Base-by-base conservation (phyloP, 202 grass and related monocot genomes). In the Miscanthus sacchariflorus region DNA sequence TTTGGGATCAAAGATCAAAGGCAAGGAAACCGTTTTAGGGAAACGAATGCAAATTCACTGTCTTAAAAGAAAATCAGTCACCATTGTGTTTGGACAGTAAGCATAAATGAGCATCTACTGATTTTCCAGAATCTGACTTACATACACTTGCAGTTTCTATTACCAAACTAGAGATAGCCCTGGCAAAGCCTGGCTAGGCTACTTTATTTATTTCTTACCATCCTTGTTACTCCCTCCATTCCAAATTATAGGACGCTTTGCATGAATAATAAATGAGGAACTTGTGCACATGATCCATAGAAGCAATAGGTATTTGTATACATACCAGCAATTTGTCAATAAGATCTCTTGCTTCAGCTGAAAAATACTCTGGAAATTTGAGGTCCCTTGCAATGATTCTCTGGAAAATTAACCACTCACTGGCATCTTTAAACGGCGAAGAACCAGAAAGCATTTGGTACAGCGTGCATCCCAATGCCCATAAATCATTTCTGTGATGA, bases 361-460 rank as follows among this genome's bases (percentile, higher is more conserved):
- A 99, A 78, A 99, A 93, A 85, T 93, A 92, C 19, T 97, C 91
- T 40, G 91, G 97, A 88, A 97, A 90, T 85, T 88, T 94, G 44
- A 99, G 84, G 74, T 99, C 94, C 58, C 97, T 90, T 18, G 97
- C 93, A 54, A 92, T 95, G 77, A 99, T 99, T 88, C 91, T 95
- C 83, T 99, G 94, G 89, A 95, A 99, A 87, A 97, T 95, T 81
- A 97, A 91, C 94, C 97, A 97, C 76, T 99, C 94, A 45, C 88
- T 99, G 25, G 94, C 92, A 88, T 99, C 97, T 89, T 97, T 97
- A 92, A 99, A 99, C 13, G 97, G 97, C 18, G 94, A 95, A 74
- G 88, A 96, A 14, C 93, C 97, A 87, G 94, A 97, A 70, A 97
- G 97, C 94, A 99, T 97, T 92, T 99, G 97, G 88, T 92, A 99